These are phyloP conservation scores for Rhypophila decipiens DNA, from an alignment of 495 filamentous ascomycete genomes.

Conservation along the genomic window DNA sequence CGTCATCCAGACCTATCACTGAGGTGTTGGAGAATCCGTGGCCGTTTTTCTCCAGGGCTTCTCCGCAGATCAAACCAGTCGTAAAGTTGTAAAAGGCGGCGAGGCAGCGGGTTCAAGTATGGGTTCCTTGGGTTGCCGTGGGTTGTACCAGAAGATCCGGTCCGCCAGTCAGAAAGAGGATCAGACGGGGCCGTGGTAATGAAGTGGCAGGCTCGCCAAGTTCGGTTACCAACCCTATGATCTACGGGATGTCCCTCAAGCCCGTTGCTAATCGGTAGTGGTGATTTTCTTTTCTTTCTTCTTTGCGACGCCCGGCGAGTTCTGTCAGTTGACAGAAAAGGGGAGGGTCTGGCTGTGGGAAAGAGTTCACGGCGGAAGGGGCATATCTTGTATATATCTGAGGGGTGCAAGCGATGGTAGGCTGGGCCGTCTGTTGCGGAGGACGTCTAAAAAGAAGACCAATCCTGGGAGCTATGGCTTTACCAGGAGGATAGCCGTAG, in stretches of 20 bases:
- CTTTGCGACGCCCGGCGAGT: neutral
- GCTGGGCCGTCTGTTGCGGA: constrained; percentile 30
- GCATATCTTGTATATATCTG: constrained; percentile 26
- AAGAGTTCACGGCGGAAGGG: constrained; percentile 17
- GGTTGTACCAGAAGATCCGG: constrained; percentile 20
- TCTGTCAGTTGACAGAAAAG: constrained; percentile 4
- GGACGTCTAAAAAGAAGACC: constrained; percentile 24
- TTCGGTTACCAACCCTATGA: constrained; percentile 11
- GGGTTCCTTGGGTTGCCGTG: constrained; percentile 15
- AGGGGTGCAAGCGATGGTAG: constrained; percentile 18
- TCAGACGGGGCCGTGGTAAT: constrained; percentile 18
- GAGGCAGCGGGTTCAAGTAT: constrained; percentile 10
- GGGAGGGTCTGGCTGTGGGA: constrained; percentile 10
- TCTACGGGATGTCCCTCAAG: constrained; percentile 9
- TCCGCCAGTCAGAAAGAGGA: constrained; percentile 26
- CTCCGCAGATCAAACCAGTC: constrained; percentile 26
- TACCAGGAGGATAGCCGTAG: constrained; percentile 34
- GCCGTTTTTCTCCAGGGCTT: constrained; percentile 12
- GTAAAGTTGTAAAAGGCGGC: constrained; percentile 4
- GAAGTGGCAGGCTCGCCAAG: constrained; percentile 5
- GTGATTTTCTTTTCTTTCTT: too few relatives aligned
- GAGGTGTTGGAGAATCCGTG: constrained; percentile 2
- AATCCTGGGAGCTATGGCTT: constrained; percentile 37
- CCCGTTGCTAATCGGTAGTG: constrained; percentile 9
- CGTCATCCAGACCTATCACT: constrained; percentile 6